Conservation (phyloP, 192 early-diverging fungal species). For the Podila clonocystis region DNA sequence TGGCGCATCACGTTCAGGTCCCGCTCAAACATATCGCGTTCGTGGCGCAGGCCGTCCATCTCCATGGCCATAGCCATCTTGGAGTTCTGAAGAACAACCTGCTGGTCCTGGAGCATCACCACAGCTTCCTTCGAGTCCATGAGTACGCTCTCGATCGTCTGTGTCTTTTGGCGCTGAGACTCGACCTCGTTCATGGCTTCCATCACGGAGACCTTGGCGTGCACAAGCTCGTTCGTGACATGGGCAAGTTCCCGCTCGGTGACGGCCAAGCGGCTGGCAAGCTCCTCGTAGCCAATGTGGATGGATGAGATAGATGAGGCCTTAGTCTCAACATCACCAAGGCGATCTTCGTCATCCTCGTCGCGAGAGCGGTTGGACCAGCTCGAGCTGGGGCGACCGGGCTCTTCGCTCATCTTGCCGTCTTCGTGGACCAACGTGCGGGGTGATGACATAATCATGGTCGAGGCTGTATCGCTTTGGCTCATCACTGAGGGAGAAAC, state of each 20-base stretch:
- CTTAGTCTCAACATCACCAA: conserved; percentile 12
- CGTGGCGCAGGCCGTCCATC: conserved; percentile 36
- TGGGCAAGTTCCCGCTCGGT: conserved; percentile 41
- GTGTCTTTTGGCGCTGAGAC: conserved; percentile 35
- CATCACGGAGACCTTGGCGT: conserved; percentile 45
- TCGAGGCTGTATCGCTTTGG: conserved; percentile 41
- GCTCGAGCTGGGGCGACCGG: conserved; percentile 24
- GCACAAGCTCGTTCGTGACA: conserved; percentile 44
- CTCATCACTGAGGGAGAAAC: conserved; percentile 41
- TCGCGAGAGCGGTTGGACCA: conserved; percentile 39
- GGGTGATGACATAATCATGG: conserved; percentile 33
- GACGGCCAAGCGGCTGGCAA: conserved; percentile 18
- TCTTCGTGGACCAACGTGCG: conserved; percentile 16
- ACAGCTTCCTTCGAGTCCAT: conserved; percentile 50
- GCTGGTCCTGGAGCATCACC: conserved; percentile 40
- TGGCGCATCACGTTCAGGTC: conserved; percentile 43
- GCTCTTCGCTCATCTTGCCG: conserved; percentile 19
- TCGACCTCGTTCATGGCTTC: conserved; percentile 52
- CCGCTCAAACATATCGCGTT: conserved; percentile 32
- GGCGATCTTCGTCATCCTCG: conserved; percentile 11
- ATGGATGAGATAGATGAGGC: conserved; percentile 31
- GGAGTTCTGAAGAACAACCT: conserved; percentile 27
- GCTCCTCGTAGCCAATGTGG: conserved; percentile 14
- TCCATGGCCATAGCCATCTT: conserved; percentile 51
- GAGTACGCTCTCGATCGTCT: conserved; percentile 34